Evolutionary conservation across 371 early-diverging fungal species (phyloP), one percentile per base, ranked within the genome.

Genomic region (Rhizopus sp.): DNA sequence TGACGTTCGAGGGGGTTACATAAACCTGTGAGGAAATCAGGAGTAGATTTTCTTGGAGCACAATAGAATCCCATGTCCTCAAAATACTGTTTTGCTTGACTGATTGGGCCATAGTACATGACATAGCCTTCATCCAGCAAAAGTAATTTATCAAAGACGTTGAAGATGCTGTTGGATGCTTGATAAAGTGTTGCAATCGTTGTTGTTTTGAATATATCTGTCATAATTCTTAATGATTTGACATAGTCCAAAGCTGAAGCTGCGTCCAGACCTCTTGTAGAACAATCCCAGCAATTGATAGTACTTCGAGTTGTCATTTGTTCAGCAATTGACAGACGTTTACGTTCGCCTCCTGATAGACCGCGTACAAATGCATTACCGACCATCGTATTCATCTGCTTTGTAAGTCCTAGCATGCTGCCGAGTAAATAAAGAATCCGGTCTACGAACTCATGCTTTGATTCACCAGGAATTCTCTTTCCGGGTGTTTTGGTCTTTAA

Each of bases 211-310:
- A 80, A 59, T 9, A 83, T 66, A 54, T 86, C 81, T 9, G 87
- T 85, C 64, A 86, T 72, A 45, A 88, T 82, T 50, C 88, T 81
- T 1, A 92, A 72, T 6, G 85, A 83, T 33, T 83, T 77, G 15
- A 85, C 76, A 55, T 88, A 89, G 56, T 91, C 90, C 3, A 91
- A 77, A 6, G 96, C 93, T 23, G 90, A 92, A 35, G 92, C 87
- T 6, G 93, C 86, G 74, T 97, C 98, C 15, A 97, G 73, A 57
- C 96, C 95, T 53, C 88, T 83, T 1, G 92, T 92, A 33, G 91
- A 87, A 30, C 92, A 93, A 58, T 95, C 94, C 82, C 92, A 88
- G 62, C 90, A 81, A 55, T 88, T 85, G 62, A 92, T 75, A 4
- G 83, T 71, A 32, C 88, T 88, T 32, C 78, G 78, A 3, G 89